Conservation (phyloP, 257 asterid species). For the Nicotiana noctiflora region DNA sequence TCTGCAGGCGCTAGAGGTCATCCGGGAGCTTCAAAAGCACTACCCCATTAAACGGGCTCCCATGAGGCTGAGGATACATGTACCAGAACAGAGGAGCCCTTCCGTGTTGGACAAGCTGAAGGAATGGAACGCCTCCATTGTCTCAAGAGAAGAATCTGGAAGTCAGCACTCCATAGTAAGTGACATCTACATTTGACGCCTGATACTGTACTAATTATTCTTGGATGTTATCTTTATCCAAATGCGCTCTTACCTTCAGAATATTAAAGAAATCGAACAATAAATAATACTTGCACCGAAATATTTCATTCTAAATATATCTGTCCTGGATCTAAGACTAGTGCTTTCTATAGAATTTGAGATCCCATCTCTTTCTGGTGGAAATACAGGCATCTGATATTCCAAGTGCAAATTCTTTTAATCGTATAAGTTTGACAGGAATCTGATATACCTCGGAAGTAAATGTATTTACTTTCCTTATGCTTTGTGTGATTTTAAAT, state of each 20-base stretch:
- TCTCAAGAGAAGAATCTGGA: constrained; percentile 66
- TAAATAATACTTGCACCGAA: background rate
- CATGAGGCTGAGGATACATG: constrained; percentile 72
- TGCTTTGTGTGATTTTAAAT: too few species aligned
- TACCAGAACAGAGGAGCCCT: constrained; percentile 40
- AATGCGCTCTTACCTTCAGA: background rate
- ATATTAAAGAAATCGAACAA: background rate
- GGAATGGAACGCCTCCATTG: constrained; percentile 50
- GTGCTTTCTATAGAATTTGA: too few species aligned
- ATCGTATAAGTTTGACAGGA: too few species aligned
- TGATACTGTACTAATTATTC: background rate
- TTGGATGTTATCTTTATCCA: background rate
- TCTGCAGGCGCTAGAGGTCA: constrained; percentile 82
- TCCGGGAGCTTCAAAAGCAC: constrained; percentile 86
- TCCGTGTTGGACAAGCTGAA: constrained; percentile 53
- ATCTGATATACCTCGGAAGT: too few species aligned
- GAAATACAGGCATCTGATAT: too few species aligned
- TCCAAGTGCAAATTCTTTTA: too few species aligned
- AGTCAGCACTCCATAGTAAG: constrained; percentile 61
- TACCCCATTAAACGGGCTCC: constrained; percentile 87
- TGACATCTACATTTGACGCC: constrained; percentile 5
- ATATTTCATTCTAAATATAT: too few species aligned
- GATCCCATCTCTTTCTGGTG: too few species aligned
- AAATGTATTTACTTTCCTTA: too few species aligned
- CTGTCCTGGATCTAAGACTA: too few species aligned